These are phyloP conservation scores for Arthrobotrys entomopaga DNA, from an alignment of 2,329 filamentous ascomycete species.

Conservation along the genomic window DNA sequence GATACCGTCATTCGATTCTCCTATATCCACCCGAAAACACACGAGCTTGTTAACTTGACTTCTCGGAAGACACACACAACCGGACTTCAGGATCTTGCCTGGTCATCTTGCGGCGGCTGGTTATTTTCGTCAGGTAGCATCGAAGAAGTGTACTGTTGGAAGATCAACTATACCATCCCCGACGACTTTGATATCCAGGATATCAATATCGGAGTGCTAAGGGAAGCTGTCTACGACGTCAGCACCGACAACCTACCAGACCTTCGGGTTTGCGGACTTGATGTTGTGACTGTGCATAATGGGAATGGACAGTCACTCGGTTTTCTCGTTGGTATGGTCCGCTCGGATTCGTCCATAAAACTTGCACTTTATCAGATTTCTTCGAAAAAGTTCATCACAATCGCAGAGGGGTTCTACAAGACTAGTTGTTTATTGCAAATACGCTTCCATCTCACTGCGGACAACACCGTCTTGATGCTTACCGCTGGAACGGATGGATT, in stretches of 20 bases:
- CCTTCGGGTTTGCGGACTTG: slow-evolving; percentile 83
- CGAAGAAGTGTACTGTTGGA: slow-evolving; percentile 92
- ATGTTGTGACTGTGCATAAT: slow-evolving; percentile 64
- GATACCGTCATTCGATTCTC: slow-evolving; percentile 82
- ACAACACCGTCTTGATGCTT: slow-evolving; percentile 64
- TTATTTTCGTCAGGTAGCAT: slow-evolving; percentile 87
- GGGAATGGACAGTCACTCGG: slow-evolving; percentile 57
- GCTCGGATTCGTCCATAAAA: slow-evolving; percentile 85
- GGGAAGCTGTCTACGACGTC: slow-evolving; percentile 69
- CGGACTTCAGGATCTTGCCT: slow-evolving; percentile 82
- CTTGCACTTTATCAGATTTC: slow-evolving; percentile 60
- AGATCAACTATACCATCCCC: slow-evolving; percentile 66
- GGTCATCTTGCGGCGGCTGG: slow-evolving; percentile 73
- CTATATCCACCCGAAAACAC: slow-evolving; percentile 63
- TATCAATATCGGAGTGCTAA: slow-evolving; percentile 64
- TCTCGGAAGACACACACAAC: slow-evolving; percentile 81
- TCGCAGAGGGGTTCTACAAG: slow-evolving; percentile 63
- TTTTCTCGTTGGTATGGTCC: slow-evolving; percentile 75
- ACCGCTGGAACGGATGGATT: slow-evolving; percentile 86
- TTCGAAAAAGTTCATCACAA: slow-evolving; percentile 60
- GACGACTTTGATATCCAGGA: not conserved
- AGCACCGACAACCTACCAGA: slow-evolving; percentile 68
- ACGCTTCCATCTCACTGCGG: slow-evolving; percentile 54
- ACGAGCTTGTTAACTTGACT: slow-evolving; percentile 60
- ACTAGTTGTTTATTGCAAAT: slow-evolving; percentile 61